A percentile compares a stretch with the other conserved stretches of the same genome.
Evolutionary conservation across 192 early-diverging fungal species (phyloP).

Genomic region (Irineochytrium annulatum): DNA sequence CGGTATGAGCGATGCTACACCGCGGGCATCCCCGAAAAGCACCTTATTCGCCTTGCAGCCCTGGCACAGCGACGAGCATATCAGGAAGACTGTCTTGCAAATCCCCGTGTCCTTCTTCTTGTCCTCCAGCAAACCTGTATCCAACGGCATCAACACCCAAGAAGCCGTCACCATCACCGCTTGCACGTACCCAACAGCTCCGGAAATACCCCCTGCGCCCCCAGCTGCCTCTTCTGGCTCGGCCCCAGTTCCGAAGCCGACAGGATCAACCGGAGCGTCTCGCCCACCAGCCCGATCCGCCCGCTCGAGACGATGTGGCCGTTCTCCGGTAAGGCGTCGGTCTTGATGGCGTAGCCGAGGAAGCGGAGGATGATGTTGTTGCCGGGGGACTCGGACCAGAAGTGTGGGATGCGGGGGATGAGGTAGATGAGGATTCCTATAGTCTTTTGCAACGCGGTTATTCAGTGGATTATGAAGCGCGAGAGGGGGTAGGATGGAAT

Average conservation of each 20-base stretch:
- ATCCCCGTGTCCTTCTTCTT: constrained; percentile 20
- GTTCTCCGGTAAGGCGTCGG: constrained; percentile 3
- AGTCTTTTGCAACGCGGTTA: constrained; percentile 10
- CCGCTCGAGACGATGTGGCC: constrained; percentile 13
- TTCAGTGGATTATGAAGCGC: neutral
- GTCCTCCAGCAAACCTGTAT: constrained; percentile 25
- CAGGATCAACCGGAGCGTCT: constrained; percentile 24
- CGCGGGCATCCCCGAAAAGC: constrained; percentile 36
- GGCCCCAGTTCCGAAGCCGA: constrained; percentile 26
- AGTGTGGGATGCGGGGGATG: constrained; percentile 17
- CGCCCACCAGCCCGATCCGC: constrained; percentile 26
- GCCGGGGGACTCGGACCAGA: constrained; percentile 21
- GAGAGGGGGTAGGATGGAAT: neutral
- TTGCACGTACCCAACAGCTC: constrained; percentile 29
- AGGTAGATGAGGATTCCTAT: constrained; percentile 27
- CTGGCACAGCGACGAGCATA: constrained; percentile 40
- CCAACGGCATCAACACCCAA: neutral
- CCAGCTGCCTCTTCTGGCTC: constrained; percentile 20
- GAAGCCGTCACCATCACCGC: neutral
- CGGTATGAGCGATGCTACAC: constrained; percentile 32
- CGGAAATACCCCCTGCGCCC: constrained; percentile 26
- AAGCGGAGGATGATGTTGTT: constrained; percentile 24
- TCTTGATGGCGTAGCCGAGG: constrained; percentile 14
- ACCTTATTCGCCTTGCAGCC: constrained; percentile 33
- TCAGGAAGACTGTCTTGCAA: constrained; percentile 29